Evolutionary conservation across 805 yeast genomes (phyloP), one percentile per base, ranked within the genome.

Genomic region (Pichia occidentalis): DNA sequence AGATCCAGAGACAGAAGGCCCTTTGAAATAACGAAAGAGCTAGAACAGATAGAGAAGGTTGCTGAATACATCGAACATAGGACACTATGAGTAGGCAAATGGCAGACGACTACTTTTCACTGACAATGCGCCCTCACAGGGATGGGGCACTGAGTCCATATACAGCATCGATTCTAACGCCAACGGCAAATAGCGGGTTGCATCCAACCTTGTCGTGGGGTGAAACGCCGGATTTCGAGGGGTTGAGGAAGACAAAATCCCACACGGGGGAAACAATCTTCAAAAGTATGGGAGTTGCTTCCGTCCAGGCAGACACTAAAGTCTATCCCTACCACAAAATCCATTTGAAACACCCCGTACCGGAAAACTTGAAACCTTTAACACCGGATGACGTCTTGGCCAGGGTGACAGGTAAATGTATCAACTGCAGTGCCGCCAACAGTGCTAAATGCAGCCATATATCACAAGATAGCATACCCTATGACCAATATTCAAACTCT

Each of bases 321-420:
- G 26, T 40, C 10, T 35, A 40, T 27, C 32, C 43, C 2, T 58
- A 58, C 29, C 52, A 48, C 28, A 48, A 46, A 0, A 51, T 58
- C n/a, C 52, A 40, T 33, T 35, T 53, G 11, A 45, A 44, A 4
- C 37, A 37, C 5, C 42, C 42, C 7, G 38, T 45, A 5, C 49
- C 49, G 4, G 40, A 44, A 5, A 39, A 43, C 2, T 46, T 53
- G 16, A 40, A 31, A 37, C 61, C 61, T 9, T 12, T 41, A 7
- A 41, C 48, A 10, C 57, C 61, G 4, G 39, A 34, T 6, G 46
- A 37, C 1, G 39, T 43, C 1, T 8, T 45, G 7, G 32, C 13
- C 4, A 34, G 23, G n/a, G n/a, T 36, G 2, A 32, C 46, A 5
- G 48, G 48, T 9, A 26, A 33, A 16, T 45, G 48, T 24, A 18